A percentile compares a stretch with the other conserved stretches of the same genome.
These are phyloP conservation scores for Pseudoscleropodium purum DNA, from an alignment of 225 moss, liverwort and hornwort genomes.

Conservation along the genomic window DNA sequence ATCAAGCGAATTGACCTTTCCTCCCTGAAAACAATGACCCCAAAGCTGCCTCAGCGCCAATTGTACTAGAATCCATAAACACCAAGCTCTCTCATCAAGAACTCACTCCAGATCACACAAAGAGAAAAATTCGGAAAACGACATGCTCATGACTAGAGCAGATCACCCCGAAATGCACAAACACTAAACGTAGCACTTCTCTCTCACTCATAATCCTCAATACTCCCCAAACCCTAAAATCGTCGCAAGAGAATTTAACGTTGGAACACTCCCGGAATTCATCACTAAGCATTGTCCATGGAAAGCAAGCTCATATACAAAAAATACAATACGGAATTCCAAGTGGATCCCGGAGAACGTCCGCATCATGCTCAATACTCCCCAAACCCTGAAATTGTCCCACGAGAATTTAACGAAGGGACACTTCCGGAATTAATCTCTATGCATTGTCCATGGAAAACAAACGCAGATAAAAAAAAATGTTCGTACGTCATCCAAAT, in stretches of 20 bases:
- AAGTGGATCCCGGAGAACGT: neutral
- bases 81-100: neutral
- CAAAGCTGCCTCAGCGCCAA: neutral
- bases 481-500: too few species aligned
- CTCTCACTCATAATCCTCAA: neutral
- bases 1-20: constrained; percentile 87
- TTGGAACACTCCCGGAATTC: neutral
- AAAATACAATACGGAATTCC: too few species aligned
- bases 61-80: neutral
- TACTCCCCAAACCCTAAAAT: neutral
- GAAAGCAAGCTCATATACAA: neutral
- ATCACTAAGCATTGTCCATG: neutral
- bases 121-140: neutral
- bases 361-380: neutral
- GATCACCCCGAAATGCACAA: neutral
- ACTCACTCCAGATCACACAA: neutral
- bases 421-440: neutral
- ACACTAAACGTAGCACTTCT: neutral
- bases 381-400: neutral
- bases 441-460: neutral
- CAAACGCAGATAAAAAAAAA: neutral
- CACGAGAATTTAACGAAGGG: neutral
- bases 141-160: neutral
- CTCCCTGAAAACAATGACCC: constrained; percentile 36
- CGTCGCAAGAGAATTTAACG: neutral